These are phyloP conservation scores for Fallopia convolvulus DNA, from an alignment of 148 eudicot genomes.

Conservation along the genomic window DNA sequence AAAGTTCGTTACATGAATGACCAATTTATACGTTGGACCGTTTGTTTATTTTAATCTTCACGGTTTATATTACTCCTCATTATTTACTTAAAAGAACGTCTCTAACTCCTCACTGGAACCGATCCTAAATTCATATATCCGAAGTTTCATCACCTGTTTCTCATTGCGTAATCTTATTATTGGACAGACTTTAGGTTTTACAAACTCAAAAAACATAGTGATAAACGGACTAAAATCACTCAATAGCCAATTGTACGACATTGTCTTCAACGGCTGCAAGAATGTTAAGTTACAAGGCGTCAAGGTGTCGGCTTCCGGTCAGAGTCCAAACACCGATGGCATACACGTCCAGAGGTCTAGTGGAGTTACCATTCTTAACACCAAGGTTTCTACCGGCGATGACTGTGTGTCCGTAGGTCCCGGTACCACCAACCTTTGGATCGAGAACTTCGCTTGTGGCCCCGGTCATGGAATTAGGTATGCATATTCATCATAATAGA, in stretches of 20 bases:
- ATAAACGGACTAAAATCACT: not conserved
- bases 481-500: not conserved
- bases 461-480: constrained; percentile 14
- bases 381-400: constrained; percentile 15
- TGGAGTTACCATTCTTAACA: constrained; percentile 1
- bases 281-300: not conserved
- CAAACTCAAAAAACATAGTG: not conserved
- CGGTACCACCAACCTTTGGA: constrained; percentile 8
- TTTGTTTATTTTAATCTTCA: too few species aligned
- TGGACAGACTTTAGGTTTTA: not conserved
- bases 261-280: constrained; percentile 3
- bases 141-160: too few species aligned
- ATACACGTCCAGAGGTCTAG: constrained; percentile 1
- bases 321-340: constrained; percentile 10
- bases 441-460: constrained; percentile 1
- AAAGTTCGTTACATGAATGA: too few species aligned
- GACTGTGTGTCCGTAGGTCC: constrained; percentile 8
- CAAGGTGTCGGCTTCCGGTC: not conserved
- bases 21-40: too few species aligned
- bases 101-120: too few species aligned
- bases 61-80: too few species aligned
- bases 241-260: constrained; percentile 7
- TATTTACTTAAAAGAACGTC: too few species aligned
- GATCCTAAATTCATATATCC: too few species aligned
- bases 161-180: too few species aligned